Evolutionary conservation across 2,329 filamentous ascomycete genomes (phyloP).

Genomic region (Colletotrichum aenigma): DNA sequence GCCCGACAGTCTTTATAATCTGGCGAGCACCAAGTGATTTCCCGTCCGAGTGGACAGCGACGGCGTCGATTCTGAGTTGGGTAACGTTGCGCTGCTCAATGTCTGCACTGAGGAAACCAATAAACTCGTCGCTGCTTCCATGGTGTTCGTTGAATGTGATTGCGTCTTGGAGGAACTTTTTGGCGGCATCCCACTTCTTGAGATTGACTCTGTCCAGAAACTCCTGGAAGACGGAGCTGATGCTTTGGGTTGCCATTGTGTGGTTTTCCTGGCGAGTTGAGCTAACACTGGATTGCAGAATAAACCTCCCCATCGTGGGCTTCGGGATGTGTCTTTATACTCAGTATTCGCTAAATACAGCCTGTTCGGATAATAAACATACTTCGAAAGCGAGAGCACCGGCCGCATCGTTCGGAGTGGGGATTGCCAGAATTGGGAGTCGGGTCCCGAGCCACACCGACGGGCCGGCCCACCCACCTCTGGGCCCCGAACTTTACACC

Average conservation of each 20-base stretch:
- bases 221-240: neutral
- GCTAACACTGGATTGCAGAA: neutral
- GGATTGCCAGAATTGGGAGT: neutral
- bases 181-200: neutral
- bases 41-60: neutral
- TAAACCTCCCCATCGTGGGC: neutral
- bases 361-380: neutral
- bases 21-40: neutral
- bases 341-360: neutral
- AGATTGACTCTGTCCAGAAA: neutral
- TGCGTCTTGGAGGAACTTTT: neutral
- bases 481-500: neutral
- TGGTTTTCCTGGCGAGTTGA: neutral
- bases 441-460: neutral
- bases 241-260: neutral
- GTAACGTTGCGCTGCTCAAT: neutral
- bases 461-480: neutral
- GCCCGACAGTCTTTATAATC: neutral
- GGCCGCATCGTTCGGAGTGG: neutral
- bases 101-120: neutral
- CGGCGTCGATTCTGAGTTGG: neutral
- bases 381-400: neutral
- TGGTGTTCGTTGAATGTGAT: neutral
- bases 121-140: neutral
- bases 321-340: neutral